These are phyloP conservation scores for Zea luxurians DNA, from an alignment of 176 grass and related monocot species.

Conservation along the genomic window DNA sequence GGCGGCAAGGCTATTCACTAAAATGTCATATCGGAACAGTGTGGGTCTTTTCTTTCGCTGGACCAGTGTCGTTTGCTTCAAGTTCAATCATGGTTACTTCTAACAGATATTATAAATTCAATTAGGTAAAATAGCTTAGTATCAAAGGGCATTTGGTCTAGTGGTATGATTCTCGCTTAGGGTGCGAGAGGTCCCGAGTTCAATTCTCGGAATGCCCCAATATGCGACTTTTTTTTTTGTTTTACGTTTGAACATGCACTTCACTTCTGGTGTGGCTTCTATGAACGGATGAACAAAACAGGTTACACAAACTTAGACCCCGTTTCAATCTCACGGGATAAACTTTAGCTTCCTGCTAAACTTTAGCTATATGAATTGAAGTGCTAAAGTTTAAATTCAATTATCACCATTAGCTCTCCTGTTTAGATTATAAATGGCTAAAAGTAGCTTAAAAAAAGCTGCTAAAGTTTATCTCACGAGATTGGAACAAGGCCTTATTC, in stretches of 20 bases:
- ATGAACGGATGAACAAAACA: background rate
- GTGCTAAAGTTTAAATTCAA: no score
- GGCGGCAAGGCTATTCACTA: no score
- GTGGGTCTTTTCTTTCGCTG: no score
- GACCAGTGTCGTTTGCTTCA: no score
- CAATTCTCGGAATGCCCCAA: conserved; percentile 92
- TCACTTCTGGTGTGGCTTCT: background rate
- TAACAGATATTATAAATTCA: background rate
- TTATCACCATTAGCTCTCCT: no score
- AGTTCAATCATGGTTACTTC: conserved; percentile 54
- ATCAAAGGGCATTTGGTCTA: conserved; percentile 81
- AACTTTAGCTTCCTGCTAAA: no score
- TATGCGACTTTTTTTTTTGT: background rate
- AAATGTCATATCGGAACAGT: no score
- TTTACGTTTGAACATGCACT: background rate
- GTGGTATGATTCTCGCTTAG: conserved; percentile 99
- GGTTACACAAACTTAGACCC: background rate
- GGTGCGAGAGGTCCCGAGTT: conserved; percentile 98
- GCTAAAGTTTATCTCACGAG: no score
- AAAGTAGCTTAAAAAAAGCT: background rate
- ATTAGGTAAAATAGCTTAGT: conserved; percentile 47
- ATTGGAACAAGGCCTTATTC: background rate
- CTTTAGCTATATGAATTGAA: background rate
- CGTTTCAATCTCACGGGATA: background rate
- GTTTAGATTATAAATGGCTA: no score